These are phyloP conservation scores for Fusarium liriodendri DNA, from an alignment of 2,329 filamentous ascomycete genomes.

Conservation along the genomic window DNA sequence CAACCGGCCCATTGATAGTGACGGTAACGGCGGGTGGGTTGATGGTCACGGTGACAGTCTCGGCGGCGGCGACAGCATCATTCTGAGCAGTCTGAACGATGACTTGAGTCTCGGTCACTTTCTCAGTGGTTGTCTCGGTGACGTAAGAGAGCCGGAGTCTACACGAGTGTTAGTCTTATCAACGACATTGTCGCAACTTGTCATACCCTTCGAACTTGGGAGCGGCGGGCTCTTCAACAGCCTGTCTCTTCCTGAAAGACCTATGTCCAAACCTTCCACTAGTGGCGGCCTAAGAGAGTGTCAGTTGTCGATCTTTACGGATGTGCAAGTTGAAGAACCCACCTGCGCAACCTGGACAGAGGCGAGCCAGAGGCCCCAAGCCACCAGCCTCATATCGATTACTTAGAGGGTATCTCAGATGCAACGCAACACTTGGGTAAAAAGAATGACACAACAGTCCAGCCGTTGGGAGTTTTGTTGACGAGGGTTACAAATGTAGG, in stretches of 20 bases:
- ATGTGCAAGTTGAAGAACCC: not conserved
- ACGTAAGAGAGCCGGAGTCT: slow-evolving; percentile 41
- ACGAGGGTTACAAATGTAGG: not conserved
- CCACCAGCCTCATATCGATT: slow-evolving; percentile 26
- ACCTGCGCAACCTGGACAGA: slow-evolving; percentile 36
- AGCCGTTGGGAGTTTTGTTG: slow-evolving; percentile 31
- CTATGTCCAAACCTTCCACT: slow-evolving; percentile 24
- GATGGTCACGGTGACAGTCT: slow-evolving; percentile 35
- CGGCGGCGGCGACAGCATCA: not conserved
- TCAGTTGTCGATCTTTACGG: not conserved
- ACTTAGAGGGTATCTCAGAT: slow-evolving; percentile 1
- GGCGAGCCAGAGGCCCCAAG: slow-evolving; percentile 26
- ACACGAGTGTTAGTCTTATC: slow-evolving; percentile 5
- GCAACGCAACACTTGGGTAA: slow-evolving; percentile 1
- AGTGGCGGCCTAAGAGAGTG: slow-evolving; percentile 27
- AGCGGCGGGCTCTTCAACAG: slow-evolving; percentile 11
- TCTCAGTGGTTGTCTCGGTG: slow-evolving; percentile 38
- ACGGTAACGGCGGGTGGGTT: slow-evolving; percentile 20
- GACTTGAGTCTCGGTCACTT: slow-evolving; percentile 31
- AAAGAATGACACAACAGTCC: slow-evolving; percentile 39
- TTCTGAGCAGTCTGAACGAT: slow-evolving; percentile 23
- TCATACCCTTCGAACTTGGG: slow-evolving; percentile 42
- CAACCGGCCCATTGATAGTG: not conserved
- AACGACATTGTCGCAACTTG: not conserved
- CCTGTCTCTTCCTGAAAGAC: slow-evolving; percentile 31